These are phyloP conservation scores for Myriangium duriaei DNA, from an alignment of 2,329 filamentous ascomycete genomes.

Conservation along the genomic window DNA sequence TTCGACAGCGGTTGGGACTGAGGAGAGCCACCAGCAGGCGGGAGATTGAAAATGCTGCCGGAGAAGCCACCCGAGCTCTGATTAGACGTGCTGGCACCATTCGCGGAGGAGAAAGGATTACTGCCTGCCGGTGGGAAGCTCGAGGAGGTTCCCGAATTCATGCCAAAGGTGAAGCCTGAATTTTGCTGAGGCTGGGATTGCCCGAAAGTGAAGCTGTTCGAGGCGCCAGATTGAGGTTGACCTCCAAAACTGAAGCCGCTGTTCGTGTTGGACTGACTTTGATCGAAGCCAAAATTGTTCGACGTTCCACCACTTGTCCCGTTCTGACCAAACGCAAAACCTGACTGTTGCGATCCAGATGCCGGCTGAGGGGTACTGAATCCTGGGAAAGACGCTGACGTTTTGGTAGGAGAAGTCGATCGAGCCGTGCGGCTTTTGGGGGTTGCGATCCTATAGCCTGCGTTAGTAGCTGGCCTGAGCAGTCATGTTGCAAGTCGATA, in stretches of 20 bases:
- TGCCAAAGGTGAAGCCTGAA: constrained; percentile 10
- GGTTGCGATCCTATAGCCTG: constrained; percentile 1
- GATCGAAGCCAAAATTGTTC: constrained; percentile 8
- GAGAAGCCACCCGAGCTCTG: constrained; percentile 1
- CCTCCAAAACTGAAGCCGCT: constrained; percentile 6
- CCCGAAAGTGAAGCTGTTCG: constrained; percentile 1
- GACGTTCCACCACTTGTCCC: not conserved
- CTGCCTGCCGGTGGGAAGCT: constrained; percentile 6
- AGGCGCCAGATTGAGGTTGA: not conserved
- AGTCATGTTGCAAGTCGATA: too few species aligned
- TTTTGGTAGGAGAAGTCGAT: constrained; percentile 3
- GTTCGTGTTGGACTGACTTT: not conserved
- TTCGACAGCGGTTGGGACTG: constrained; percentile 2
- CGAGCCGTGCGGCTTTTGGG: constrained; percentile 2
- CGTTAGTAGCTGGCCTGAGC: constrained; percentile 4
- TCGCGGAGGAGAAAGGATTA: constrained; percentile 7
- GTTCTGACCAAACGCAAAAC: not conserved
- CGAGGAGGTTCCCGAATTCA: constrained; percentile 3
- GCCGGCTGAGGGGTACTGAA: not conserved
- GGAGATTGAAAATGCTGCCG: constrained; percentile 9
- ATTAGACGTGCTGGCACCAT: not conserved
- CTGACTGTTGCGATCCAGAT: not conserved
- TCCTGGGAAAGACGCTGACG: constrained; percentile 1
- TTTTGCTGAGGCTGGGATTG: constrained; percentile 2
- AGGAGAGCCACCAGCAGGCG: constrained; percentile 1